Conservation (phyloP, 2,329 filamentous ascomycete species). For the Alternaria viburni region DNA sequence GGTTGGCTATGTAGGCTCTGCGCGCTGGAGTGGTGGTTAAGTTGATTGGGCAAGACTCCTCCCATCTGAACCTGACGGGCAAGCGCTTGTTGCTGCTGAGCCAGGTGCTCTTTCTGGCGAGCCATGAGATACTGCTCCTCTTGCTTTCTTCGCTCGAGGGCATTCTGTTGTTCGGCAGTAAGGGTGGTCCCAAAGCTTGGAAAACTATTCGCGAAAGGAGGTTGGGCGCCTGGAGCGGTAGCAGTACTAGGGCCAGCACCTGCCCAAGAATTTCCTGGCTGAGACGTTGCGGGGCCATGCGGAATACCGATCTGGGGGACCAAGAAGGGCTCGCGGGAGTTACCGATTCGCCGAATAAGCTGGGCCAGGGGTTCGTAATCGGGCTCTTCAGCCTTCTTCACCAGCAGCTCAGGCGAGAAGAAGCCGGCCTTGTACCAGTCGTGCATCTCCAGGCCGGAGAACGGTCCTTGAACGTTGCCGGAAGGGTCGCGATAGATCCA, state of each 20-base stretch:
- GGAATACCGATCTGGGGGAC: conserved; percentile 96
- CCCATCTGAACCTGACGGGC: conserved; percentile 71
- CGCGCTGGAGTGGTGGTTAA: conserved; percentile 93
- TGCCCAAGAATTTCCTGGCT: conserved; percentile 54
- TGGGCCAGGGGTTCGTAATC: conserved; percentile 96
- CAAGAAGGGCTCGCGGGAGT: conserved; percentile 95
- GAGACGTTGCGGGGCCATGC: conserved; percentile 74
- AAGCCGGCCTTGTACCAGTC: conserved; percentile 99
- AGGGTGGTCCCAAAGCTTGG: conserved; percentile 95
- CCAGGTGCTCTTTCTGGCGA: conserved; percentile 89
- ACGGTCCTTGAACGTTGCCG: conserved; percentile 89
- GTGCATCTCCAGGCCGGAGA: conserved; percentile 97
- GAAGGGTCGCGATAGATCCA: conserved; percentile 98
- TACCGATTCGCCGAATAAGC: conserved; percentile 92
- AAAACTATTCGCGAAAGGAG: conserved; percentile 91
- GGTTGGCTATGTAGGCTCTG: conserved; percentile 97
- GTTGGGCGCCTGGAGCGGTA: conserved; percentile 60
- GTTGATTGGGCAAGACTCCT: conserved; percentile 63
- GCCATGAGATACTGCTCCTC: conserved; percentile 98
- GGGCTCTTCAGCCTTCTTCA: conserved; percentile 90
- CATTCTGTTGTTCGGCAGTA: conserved; percentile 97
- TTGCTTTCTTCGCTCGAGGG: conserved; percentile 92
- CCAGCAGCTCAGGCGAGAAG: conserved; percentile 91
- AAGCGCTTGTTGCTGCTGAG: conserved; percentile 80
- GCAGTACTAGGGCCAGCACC: conserved; percentile 43